A percentile compares a stretch with the other conserved stretches of the same genome.
Conservation (phyloP, 305 asterid species). For the Caryopteris hybrid region DNA sequence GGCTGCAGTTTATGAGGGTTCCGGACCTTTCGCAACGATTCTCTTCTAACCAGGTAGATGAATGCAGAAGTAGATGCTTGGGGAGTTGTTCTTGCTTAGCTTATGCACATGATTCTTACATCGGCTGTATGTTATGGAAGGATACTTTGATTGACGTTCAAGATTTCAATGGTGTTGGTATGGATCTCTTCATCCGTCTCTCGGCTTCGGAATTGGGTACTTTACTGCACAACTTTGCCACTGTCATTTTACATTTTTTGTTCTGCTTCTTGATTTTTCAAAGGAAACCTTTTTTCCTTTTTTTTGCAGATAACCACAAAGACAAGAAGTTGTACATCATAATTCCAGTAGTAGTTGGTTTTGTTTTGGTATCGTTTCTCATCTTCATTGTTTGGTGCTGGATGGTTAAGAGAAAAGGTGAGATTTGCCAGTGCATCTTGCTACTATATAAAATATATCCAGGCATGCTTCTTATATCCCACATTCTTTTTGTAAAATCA, state of each 20-base stretch:
- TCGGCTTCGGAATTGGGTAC: conserved; percentile 49
- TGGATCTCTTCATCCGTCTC: conserved; percentile 46
- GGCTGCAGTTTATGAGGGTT: conserved; percentile 38
- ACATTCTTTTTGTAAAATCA: not conserved
- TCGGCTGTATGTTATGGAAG: conserved; percentile 50
- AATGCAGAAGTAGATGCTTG: conserved; percentile 35
- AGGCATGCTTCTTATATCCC: not conserved
- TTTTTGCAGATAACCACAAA: conserved; percentile 27
- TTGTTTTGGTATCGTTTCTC: conserved; percentile 4
- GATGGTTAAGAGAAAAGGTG: conserved; percentile 33
- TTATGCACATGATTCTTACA: conserved; percentile 28
- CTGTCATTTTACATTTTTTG: not conserved
- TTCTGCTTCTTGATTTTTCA: no score
- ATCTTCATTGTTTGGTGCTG: conserved; percentile 29
- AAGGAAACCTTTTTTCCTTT: not conserved
- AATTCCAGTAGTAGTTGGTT: conserved; percentile 27
- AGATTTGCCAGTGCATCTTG: not conserved
- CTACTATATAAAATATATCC: not conserved
- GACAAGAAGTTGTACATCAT: conserved; percentile 24
- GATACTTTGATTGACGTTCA: conserved; percentile 36
- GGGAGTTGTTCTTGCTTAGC: conserved; percentile 56
- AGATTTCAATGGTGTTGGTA: conserved; percentile 31
- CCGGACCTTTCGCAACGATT: conserved; percentile 39
- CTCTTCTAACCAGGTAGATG: conserved; percentile 10
- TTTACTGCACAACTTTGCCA: not conserved